Conservation (phyloP, 345 rosid species). For the Eucalyptus cladocalyx region DNA sequence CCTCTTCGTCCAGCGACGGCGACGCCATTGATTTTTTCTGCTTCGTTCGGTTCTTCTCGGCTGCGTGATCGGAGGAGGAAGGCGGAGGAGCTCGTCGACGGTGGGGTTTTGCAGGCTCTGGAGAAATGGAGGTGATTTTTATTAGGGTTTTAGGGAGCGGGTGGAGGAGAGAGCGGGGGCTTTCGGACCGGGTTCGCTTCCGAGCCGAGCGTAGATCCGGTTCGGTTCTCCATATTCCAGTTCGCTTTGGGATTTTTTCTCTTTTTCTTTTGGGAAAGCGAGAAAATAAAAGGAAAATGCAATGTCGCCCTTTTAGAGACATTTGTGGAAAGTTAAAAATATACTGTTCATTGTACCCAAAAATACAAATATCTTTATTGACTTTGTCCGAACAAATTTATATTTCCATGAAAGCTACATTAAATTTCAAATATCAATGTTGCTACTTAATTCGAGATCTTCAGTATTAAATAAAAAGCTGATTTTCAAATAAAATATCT, state of each 20-base stretch:
- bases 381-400: not conserved
- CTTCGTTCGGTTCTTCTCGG: not conserved
- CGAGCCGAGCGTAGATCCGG: not conserved
- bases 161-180: not conserved
- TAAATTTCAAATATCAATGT: not conserved
- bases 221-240: not conserved
- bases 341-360: not conserved
- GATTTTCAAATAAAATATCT: not conserved
- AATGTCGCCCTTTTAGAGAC: not conserved
- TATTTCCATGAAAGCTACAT: not conserved
- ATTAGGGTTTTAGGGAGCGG: not conserved
- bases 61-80: not conserved
- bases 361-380: not conserved
- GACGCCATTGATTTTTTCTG: slow-evolving; percentile 27
- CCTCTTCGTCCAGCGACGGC: slow-evolving; percentile 45
- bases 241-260: not conserved
- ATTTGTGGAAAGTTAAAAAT: not conserved
- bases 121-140: not conserved
- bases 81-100: not conserved
- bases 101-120: not conserved
- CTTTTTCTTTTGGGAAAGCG: not conserved
- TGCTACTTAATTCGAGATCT: not conserved
- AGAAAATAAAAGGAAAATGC: not conserved
- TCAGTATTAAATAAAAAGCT: not conserved
- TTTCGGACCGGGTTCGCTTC: not conserved